Base-by-base conservation (phyloP, 116 monocot species). In the Thalassia testudinum region DNA sequence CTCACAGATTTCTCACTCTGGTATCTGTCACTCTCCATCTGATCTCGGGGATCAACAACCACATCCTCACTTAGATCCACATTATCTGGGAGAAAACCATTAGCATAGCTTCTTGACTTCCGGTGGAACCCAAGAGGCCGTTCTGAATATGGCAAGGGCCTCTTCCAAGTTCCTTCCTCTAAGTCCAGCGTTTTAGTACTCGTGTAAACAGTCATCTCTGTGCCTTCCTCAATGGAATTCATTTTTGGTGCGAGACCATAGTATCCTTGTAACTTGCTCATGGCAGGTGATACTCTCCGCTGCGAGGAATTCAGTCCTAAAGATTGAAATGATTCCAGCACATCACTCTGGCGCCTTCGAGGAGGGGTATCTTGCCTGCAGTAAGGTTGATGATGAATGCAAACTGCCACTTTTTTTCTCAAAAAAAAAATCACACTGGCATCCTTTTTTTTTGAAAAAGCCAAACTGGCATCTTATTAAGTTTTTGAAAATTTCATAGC, bases 261-360 rank as follows among this genome's bases (percentile, higher is more conserved):
- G 43, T 80, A 86, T 52, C 77, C 77, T 66, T 80, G 86, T 49
- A 86, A 62, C 42, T 47, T 74, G 65, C 70, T 86, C 86, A 80
- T 86, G 27, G 81, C 86, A 37, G 74, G 65, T 13, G 81, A 74
- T 27, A 70, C 53, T 54, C 55, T 54, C 17, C 43, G 56, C 24
- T 21, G 50, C 21, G 54, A 47, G 16, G 76, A 30, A 38, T 67
- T 79, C 55, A 62, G 28, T 15, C 60, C 72, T 12, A 78, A 62
- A 1, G 71, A 65, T 27, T 74, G 59, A 37, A 85, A 59, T 16
- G 70, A 79, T 24, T 70, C 50, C 21, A 79, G 37, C 21, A 60
- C 52, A 40, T 74, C 80, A 47, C 26, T 47, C 5, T 50, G 56
- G 42, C 43, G 54, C 6, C 56, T 63, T 27, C 27, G 47, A 3